These are phyloP conservation scores for Leccinum sublutescens DNA, from an alignment of 768 basidiomycete species.

Conservation along the genomic window DNA sequence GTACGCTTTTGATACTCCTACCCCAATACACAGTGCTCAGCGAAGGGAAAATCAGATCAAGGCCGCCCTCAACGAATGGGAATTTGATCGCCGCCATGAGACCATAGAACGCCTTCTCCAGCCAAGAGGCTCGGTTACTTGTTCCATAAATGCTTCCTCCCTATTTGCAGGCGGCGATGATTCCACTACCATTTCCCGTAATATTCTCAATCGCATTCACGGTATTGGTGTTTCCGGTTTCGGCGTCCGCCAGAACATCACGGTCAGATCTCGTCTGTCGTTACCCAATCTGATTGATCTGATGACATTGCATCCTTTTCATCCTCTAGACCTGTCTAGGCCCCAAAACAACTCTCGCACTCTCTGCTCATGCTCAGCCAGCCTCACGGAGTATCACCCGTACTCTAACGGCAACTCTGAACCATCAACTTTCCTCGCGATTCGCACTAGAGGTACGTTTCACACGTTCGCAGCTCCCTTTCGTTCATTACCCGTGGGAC, in stretches of 20 bases:
- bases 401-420: slow-evolving; percentile 65
- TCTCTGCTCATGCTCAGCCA: slow-evolving; percentile 39
- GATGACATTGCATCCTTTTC: slow-evolving; percentile 19
- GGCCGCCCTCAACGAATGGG: slow-evolving; percentile 40
- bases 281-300: slow-evolving; percentile 19
- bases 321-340: slow-evolving; percentile 46
- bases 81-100: slow-evolving; percentile 37
- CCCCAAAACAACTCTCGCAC: slow-evolving; percentile 42
- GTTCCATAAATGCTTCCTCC: slow-evolving; percentile 49
- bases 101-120: slow-evolving; percentile 40
- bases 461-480: slow-evolving; percentile 18
- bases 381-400: slow-evolving; percentile 28
- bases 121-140: slow-evolving; percentile 44
- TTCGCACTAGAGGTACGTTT: slow-evolving; percentile 44
- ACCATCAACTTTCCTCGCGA: slow-evolving; percentile 74
- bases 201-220: slow-evolving; percentile 34
- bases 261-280: slow-evolving; percentile 35
- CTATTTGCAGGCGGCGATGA: slow-evolving; percentile 41
- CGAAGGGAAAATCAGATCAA: slow-evolving; percentile 43
- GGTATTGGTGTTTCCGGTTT: slow-evolving; percentile 37
- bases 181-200: slow-evolving; percentile 25
- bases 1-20: slow-evolving; percentile 34
- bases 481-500: slow-evolving; percentile 7
- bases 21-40: slow-evolving; percentile 20
- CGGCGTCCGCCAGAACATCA: slow-evolving; percentile 42